phyloP scores from a whole-genome alignment of 1,284 basidiomycete species.

The Austroboletus novae-zelandiae region DNA sequence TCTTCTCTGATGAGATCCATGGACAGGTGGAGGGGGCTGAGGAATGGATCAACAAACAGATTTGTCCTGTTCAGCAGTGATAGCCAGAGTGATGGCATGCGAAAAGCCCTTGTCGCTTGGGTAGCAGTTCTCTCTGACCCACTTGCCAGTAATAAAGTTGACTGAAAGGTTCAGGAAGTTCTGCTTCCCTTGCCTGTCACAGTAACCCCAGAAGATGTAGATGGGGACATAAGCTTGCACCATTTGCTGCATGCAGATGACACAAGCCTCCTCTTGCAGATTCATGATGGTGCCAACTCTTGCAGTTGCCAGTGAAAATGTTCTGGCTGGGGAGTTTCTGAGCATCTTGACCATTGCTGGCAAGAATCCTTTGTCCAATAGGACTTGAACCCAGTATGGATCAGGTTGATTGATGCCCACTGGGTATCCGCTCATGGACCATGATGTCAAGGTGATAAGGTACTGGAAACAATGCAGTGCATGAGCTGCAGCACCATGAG shows the following conservation, averaged over 20 bases:
- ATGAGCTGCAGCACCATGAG: slow-evolving; percentile 1
- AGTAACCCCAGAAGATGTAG: slow-evolving; percentile 3
- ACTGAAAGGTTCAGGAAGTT: background rate
- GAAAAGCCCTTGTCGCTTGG: background rate
- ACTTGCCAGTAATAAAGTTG: background rate
- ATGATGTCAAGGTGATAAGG: slow-evolving; percentile 1
- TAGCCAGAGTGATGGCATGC: background rate
- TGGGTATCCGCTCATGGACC: slow-evolving; percentile 1
- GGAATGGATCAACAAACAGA: no score
- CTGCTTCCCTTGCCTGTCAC: background rate
- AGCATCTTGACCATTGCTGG: slow-evolving; percentile 9
- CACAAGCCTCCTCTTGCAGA: background rate
- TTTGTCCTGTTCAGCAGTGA: no score
- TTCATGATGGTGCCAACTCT: background rate
- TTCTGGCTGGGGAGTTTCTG: slow-evolving; percentile 2
- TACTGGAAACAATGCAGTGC: slow-evolving; percentile 3
- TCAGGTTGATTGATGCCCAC: background rate
- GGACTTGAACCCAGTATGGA: background rate
- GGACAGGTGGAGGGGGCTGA: background rate
- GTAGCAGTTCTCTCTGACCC: slow-evolving; percentile 6
- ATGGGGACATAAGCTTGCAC: background rate
- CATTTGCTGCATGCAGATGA: background rate
- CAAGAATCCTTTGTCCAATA: slow-evolving; percentile 5
- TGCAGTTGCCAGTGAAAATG: background rate
- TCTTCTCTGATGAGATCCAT: background rate